phyloP scores from a whole-genome alignment of 73 alveolate genomes.

The Tetrahymena malaccensis region DNA sequence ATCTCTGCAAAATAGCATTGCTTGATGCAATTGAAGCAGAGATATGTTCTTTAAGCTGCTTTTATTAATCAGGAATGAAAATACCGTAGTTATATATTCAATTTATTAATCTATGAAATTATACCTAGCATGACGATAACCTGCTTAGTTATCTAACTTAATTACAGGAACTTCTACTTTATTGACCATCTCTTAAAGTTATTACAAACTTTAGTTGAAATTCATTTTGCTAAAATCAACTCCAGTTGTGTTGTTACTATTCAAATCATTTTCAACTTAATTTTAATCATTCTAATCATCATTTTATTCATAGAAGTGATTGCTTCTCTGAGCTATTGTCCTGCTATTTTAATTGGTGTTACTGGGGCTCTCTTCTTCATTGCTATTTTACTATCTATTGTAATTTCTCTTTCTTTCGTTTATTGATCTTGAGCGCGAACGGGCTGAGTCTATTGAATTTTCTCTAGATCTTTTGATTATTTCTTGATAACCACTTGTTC shows the following conservation, averaged over 20 bases:
- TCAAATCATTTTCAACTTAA: background rate
- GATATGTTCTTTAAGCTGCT: background rate
- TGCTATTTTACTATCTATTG: background rate
- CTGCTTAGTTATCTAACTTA: background rate
- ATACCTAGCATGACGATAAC: background rate
- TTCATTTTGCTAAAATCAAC: background rate
- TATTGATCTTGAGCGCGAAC: background rate
- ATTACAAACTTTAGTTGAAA: background rate
- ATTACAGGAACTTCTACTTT: background rate
- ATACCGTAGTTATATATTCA: background rate
- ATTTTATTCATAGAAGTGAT: background rate
- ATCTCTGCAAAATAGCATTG: background rate
- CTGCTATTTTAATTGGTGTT: background rate
- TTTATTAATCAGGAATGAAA: background rate
- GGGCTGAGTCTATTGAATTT: background rate
- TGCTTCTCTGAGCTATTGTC: background rate
- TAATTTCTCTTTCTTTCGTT: background rate
- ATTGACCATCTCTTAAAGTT: background rate
- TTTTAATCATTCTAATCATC: background rate
- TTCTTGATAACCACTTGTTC: background rate
- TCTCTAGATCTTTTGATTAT: background rate
- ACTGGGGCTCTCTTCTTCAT: background rate
- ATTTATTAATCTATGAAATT: background rate
- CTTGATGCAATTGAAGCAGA: background rate
- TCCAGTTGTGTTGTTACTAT: background rate